Conservation (phyloP, 164 flowering plant species). For the Hamamelis virginiana region DNA sequence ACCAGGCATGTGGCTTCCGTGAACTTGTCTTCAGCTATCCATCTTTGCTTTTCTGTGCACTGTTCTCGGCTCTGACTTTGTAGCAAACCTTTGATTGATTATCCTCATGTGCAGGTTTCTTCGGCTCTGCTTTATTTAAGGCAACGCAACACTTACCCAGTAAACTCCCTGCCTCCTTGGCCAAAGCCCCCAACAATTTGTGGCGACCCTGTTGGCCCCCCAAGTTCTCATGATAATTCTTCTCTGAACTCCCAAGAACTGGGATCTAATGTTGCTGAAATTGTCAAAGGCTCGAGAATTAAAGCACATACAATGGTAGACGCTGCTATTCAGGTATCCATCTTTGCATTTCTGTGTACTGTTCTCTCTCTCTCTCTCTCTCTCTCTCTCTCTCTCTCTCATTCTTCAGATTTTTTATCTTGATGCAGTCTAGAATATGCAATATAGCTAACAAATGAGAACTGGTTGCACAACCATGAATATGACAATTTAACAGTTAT, state of each 20-base stretch:
- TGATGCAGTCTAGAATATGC: not conserved
- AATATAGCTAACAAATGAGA: not conserved
- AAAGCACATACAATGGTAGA: conserved; percentile 44
- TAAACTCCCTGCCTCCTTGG: conserved; percentile 23
- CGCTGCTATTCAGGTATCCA: conserved; percentile 39
- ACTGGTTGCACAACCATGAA: too few species aligned
- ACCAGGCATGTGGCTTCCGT: conserved; percentile 36
- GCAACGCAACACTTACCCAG: conserved; percentile 20
- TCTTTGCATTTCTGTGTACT: too few species aligned
- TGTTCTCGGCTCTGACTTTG: not conserved
- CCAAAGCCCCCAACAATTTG: conserved; percentile 16
- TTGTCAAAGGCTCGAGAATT: conserved; percentile 32
- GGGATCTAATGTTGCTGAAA: conserved; percentile 28
- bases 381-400: not conserved
- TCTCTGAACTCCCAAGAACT: conserved; percentile 19
- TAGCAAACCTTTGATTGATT: conserved; percentile 3
- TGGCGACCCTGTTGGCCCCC: conserved; percentile 8
- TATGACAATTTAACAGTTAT: too few species aligned
- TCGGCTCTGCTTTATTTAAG: conserved; percentile 26
- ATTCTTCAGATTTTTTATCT: not conserved
- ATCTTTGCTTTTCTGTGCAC: not conserved
- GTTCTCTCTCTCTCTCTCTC: not conserved
- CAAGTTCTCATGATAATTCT: conserved; percentile 19
- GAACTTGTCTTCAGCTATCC: not conserved
- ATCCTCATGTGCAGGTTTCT: conserved; percentile 27